These are phyloP conservation scores for Calocera cornea DNA, from an alignment of 768 basidiomycete genomes.

Conservation along the genomic window DNA sequence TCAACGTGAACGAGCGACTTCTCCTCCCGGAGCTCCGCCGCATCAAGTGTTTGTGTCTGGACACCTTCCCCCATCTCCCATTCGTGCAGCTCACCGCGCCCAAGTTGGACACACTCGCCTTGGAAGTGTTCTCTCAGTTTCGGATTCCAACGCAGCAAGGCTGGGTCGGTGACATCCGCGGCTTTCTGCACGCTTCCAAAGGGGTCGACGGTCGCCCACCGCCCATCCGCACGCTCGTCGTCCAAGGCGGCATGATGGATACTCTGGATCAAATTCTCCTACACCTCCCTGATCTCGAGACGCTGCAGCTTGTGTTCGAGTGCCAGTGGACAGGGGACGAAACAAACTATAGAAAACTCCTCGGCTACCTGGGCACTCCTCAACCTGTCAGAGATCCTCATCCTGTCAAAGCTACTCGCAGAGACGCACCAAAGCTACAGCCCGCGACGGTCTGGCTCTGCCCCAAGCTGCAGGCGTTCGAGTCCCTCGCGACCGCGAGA, in stretches of 20 bases:
- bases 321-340: background rate
- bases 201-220: background rate
- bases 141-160: no score
- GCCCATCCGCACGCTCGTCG: background rate
- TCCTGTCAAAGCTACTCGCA: background rate
- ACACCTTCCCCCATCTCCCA: background rate
- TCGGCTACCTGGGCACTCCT: background rate
- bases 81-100: background rate
- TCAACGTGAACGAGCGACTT: no score
- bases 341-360: background rate
- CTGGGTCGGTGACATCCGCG: background rate
- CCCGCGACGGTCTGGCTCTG: background rate
- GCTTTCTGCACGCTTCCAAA: background rate
- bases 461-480: background rate
- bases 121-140: no score
- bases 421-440: background rate
- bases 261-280: background rate
- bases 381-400: no score
- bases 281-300: background rate
- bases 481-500: background rate
- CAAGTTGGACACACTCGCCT: background rate
- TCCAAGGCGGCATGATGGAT: background rate
- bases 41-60: background rate
- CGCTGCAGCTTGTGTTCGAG: background rate
- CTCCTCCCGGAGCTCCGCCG: no score